Evolutionary conservation across 148 eudicot genomes (phyloP).

Genomic region (Chenopodium berlandieri): DNA sequence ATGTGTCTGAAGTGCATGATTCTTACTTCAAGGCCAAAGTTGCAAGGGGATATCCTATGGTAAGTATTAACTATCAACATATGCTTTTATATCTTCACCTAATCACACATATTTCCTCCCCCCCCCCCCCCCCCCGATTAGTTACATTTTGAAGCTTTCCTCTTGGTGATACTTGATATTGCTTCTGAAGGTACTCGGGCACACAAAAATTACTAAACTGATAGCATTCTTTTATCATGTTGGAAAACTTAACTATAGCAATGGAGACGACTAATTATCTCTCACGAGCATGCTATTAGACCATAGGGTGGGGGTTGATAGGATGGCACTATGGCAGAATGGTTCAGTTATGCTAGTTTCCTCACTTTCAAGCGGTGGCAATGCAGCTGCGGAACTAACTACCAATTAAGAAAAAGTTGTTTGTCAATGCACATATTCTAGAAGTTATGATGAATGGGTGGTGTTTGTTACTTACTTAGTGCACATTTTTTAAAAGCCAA

Average conservation of each 20-base stretch:
- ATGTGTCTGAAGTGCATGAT: conserved; percentile 90
- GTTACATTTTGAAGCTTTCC: not conserved
- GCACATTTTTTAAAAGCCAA: not conserved
- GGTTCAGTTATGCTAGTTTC: not conserved
- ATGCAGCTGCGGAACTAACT: not conserved
- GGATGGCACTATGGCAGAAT: not conserved
- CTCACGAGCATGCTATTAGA: not conserved
- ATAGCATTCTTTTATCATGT: not conserved
- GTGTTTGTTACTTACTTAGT: not conserved
- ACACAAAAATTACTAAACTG: not conserved
- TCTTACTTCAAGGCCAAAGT: conserved; percentile 96
- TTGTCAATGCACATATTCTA: not conserved
- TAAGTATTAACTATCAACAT: conserved; percentile 13
- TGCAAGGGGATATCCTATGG: conserved; percentile 84
- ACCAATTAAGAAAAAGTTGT: not conserved
- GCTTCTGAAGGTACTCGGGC: not conserved
- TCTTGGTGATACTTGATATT: not conserved
- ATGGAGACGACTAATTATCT: not conserved
- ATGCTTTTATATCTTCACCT: not conserved
- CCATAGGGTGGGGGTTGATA: not conserved
- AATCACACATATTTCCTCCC: not conserved
- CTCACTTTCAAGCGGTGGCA: not conserved
- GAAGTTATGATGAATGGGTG: not conserved
- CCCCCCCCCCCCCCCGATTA: not conserved
- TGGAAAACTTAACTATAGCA: not conserved